Evolutionary conservation across 2,329 filamentous ascomycete species (phyloP).

Genomic region (Thelonectria discophora): DNA sequence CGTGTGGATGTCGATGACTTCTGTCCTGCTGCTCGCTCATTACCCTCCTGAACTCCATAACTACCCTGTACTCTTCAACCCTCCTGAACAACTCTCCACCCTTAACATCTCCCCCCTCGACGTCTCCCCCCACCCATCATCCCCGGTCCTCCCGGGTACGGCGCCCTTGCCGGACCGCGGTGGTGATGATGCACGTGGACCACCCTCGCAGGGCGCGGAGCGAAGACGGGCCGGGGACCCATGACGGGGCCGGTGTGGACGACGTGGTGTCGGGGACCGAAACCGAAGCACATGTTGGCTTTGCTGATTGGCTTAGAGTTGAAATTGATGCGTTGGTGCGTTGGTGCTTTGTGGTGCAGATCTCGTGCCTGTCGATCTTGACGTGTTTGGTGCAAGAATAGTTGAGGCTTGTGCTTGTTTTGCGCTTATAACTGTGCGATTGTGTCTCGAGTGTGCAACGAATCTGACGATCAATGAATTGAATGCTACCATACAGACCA

Average conservation of each 20-base stretch:
- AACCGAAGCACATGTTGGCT: neutral
- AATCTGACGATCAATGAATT: neutral
- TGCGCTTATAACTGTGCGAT: too few species aligned
- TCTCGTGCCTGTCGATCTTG: neutral
- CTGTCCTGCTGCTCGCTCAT: too few species aligned
- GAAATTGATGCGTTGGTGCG: neutral
- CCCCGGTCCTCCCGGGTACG: neutral
- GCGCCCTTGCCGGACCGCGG: neutral
- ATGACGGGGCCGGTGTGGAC: neutral
- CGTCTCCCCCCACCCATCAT: neutral
- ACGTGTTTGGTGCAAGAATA: too few species aligned
- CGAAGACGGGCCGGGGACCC: neutral
- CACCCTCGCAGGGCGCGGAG: neutral
- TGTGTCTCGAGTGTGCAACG: neutral
- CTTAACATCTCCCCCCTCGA: neutral
- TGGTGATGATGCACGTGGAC: neutral
- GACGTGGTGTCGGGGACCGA: conserved; percentile 1
- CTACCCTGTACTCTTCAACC: too few species aligned
- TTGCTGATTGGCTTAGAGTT: neutral
- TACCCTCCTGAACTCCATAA: too few species aligned
- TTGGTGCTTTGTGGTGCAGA: too few species aligned
- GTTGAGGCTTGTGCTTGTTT: neutral
- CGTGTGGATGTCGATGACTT: too few species aligned
- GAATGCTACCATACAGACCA: neutral
- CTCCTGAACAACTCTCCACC: too few species aligned